These are phyloP conservation scores for Aspergillus cejpii DNA, from an alignment of 2,329 filamentous ascomycete species.

Conservation along the genomic window DNA sequence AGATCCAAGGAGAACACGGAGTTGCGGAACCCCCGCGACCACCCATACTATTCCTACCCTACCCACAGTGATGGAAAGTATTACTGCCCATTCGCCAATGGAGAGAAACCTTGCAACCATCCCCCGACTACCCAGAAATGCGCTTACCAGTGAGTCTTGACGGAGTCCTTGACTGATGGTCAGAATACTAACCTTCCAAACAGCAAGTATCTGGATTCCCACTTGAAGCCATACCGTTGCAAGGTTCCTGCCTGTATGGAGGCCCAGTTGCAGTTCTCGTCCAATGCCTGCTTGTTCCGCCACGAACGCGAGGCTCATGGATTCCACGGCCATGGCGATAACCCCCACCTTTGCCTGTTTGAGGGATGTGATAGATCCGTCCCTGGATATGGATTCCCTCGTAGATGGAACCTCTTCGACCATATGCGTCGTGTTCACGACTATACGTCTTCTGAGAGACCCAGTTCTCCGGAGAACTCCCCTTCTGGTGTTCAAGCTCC, in stretches of 20 bases:
- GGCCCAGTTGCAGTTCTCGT: constrained; percentile 86
- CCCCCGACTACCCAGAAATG: constrained; percentile 94
- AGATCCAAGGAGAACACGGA: constrained; percentile 36
- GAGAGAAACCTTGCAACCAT: constrained; percentile 70
- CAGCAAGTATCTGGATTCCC: constrained; percentile 96
- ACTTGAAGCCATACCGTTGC: constrained; percentile 94
- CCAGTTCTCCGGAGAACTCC: constrained; percentile 39
- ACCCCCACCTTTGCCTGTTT: constrained; percentile 84
- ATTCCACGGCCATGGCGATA: constrained; percentile 89
- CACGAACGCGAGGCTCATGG: constrained; percentile 95
- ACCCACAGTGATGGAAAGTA: constrained; percentile 66
- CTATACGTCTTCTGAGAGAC: constrained; percentile 43
- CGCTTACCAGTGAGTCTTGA: constrained; percentile 85
- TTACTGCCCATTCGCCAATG: constrained; percentile 77
- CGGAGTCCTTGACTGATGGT: constrained; percentile 1
- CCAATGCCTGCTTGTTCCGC: constrained; percentile 86
- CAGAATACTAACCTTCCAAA: constrained; percentile 15
- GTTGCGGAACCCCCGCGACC: constrained; percentile 37
- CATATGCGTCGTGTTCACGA: constrained; percentile 94
- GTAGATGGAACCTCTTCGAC: constrained; percentile 91
- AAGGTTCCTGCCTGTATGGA: constrained; percentile 77
- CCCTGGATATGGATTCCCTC: constrained; percentile 80
- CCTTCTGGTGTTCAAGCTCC: constrained; percentile 24
- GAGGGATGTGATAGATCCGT: constrained; percentile 78
- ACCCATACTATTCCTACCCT: constrained; percentile 39